Base-by-base conservation (phyloP, 2,329 filamentous ascomycete genomes). In the Alternaria sp. region DNA sequence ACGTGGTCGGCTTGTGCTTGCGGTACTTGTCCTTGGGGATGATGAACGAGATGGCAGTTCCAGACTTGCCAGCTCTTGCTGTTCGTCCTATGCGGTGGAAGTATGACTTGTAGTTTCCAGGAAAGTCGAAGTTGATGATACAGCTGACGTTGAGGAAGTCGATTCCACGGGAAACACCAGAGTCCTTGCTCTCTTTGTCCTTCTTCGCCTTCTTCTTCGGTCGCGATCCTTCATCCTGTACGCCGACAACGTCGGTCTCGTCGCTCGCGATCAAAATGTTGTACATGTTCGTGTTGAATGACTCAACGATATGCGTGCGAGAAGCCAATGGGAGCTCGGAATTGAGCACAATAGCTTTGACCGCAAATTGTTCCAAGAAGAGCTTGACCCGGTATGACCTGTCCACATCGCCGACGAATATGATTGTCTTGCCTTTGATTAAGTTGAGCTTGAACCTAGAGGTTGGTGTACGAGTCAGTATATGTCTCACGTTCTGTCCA, bases 241-340 rank as follows among this genome's bases (percentile, higher is more conserved):
- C 85, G 12, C 91, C 93, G 11, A 97, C 78, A 11, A 96, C 87
- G 74, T 96, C 93, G 66, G 91, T 90, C 75, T 97, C 94, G 70
- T 99, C 95, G 0, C 93, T 94, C 1, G 95, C 95, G 71, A 99
- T 97, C 68, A 99, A 94, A 63, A 98, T 97, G 71, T 99, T 94
- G 84, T 99, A 99, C 7, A 98, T 89, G 54, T 92, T 92, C 79
- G 92, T 91, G 82, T 98, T 99, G 81, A 99, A 99, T 77, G 98
- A 93, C 71, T 98, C 91, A 3, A 99, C 94, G 2, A 97, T 93
- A 75, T 99, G 94, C 39, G 97, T 88, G 61, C 95, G 86, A 1
- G 92, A 95, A 73, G 97, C 97, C 66, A 98, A 89, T 0, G 95
- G 95, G 36, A 99, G 81, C 75, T 99, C 94, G 1, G 93, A 95